A percentile compares a stretch with the other conserved stretches of the same genome.
phyloP scores from a whole-genome alignment of 2,329 filamentous ascomycete species.

The Xylaria sp. region DNA sequence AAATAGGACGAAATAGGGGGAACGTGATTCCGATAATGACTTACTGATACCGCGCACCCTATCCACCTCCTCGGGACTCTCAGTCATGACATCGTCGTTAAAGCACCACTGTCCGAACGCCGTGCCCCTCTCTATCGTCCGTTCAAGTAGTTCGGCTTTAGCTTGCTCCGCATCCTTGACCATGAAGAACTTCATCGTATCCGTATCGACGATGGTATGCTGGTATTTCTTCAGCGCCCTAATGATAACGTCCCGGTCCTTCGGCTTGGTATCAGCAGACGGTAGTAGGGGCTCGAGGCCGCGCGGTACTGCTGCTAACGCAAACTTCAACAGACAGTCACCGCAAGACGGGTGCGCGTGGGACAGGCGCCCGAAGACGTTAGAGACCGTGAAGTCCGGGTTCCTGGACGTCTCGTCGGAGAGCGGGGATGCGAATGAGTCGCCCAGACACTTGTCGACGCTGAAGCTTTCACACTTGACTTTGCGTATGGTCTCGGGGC shows the following conservation, averaged over 20 bases:
- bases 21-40: background rate
- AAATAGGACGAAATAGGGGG: background rate
- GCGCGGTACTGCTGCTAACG: conserved; percentile 49
- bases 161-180: conserved; percentile 58
- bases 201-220: conserved; percentile 55
- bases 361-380: conserved; percentile 54
- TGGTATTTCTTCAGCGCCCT: conserved; percentile 55
- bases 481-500: conserved; percentile 54
- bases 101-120: conserved; percentile 55
- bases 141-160: conserved; percentile 45
- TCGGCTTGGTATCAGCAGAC: conserved; percentile 45
- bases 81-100: conserved; percentile 56
- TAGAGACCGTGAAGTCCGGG: conserved; percentile 53
- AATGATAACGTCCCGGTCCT: conserved; percentile 40
- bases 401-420: conserved; percentile 52
- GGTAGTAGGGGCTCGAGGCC: conserved; percentile 55
- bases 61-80: conserved; percentile 50
- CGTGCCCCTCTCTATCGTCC: conserved; percentile 51
- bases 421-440: conserved; percentile 53
- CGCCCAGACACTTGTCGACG: conserved; percentile 55
- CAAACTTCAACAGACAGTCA: conserved; percentile 56
- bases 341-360: conserved; percentile 54
- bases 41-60: conserved; percentile 50
- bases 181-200: conserved; percentile 56
- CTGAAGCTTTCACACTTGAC: conserved; percentile 55